A percentile compares a stretch with the other conserved stretches of the same genome.
Evolutionary conservation across 129 eudicot genomes (phyloP).

Genomic region (Ambrosia artemisiifolia): DNA sequence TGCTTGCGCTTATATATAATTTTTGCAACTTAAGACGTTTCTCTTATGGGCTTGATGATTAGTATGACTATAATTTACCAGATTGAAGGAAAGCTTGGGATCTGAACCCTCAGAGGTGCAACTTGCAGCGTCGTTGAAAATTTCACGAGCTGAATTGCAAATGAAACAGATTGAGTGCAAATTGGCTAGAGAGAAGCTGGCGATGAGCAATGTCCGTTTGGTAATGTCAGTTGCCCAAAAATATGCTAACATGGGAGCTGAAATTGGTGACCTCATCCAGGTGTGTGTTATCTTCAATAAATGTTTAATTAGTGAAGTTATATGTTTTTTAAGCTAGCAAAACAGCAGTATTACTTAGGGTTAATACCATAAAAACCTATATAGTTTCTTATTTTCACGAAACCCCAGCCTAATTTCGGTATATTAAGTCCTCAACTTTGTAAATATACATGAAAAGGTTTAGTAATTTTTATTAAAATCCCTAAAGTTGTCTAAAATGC

Average conservation of each 20-base stretch:
- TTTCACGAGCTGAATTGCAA: conserved; percentile 61
- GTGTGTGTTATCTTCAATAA: conserved; percentile 28
- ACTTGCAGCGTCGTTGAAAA: conserved; percentile 70
- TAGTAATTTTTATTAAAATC: too few relatives aligned
- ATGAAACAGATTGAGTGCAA: conserved; percentile 65
- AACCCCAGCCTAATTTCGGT: too few relatives aligned
- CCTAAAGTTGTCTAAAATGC: too few relatives aligned
- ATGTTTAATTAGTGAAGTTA: conserved; percentile 5
- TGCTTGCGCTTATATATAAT: background rate
- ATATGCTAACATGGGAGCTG: conserved; percentile 92
- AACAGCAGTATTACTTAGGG: background rate
- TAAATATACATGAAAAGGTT: too few relatives aligned
- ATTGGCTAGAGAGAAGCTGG: conserved; percentile 91
- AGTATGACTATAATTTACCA: conserved; percentile 25
- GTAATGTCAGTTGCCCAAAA: conserved; percentile 95
- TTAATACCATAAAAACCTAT: too few relatives aligned
- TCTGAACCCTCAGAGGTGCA: conserved; percentile 85
- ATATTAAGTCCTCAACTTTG: too few relatives aligned
- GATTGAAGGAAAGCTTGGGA: conserved; percentile 77
- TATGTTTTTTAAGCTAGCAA: background rate
- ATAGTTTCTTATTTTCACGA: too few relatives aligned
- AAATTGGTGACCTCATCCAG: conserved; percentile 92
- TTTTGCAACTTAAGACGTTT: background rate
- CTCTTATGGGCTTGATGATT: conserved; percentile 3
- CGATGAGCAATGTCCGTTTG: conserved; percentile 94